Conservation (phyloP, 805 yeast species). For the Wickerhamiella azyma region DNA sequence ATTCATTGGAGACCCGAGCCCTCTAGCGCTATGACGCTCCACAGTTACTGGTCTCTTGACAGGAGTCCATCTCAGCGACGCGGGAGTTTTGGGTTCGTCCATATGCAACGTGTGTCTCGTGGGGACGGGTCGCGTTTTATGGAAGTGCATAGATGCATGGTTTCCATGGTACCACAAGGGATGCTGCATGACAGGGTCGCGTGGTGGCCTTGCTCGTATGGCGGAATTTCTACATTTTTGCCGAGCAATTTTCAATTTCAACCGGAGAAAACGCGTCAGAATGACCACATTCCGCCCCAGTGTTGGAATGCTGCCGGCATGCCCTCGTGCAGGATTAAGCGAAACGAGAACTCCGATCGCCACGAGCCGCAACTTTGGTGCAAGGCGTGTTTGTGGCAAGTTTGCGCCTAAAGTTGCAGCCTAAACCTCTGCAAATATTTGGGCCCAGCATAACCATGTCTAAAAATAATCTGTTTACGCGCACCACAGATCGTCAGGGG, state of each 20-base stretch:
- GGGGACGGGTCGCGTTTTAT: neutral
- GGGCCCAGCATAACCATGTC: too few species aligned
- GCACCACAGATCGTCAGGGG: too few species aligned
- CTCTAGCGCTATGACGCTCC: neutral
- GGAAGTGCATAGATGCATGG: neutral
- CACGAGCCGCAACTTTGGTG: too few species aligned
- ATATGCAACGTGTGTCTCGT: neutral
- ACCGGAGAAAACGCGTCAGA: neutral
- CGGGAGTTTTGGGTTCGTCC: slow-evolving; percentile 6
- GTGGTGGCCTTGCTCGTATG: neutral
- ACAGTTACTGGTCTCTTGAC: slow-evolving; percentile 6
- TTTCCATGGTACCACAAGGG: neutral
- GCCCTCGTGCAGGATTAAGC: too few species aligned
- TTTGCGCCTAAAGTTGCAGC: too few species aligned
- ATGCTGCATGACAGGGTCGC: neutral
- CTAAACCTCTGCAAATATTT: too few species aligned
- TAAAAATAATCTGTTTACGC: too few species aligned
- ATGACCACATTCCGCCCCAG: neutral
- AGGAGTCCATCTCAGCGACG: slow-evolving; percentile 7
- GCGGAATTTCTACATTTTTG: neutral
- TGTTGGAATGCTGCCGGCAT: too few species aligned
- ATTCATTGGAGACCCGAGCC: slow-evolving; percentile 2
- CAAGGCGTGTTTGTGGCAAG: too few species aligned
- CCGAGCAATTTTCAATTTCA: neutral
- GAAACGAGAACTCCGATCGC: neutral